Base-by-base conservation (phyloP, 306 rosid species). In the Pterocarpus santalinus region DNA sequence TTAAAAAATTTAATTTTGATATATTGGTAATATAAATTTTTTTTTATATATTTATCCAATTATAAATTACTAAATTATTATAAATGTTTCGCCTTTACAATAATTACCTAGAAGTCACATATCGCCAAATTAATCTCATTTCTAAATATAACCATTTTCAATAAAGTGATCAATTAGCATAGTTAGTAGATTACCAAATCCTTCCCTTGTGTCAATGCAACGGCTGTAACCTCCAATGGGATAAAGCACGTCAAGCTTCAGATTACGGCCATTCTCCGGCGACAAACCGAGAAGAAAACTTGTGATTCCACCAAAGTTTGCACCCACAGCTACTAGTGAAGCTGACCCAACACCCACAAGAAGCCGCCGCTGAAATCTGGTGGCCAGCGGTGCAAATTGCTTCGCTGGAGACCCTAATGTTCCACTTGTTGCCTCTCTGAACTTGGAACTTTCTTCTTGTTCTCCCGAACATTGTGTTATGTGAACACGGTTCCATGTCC, bases 321-420 rank as follows among this genome's bases (percentile, higher is more conserved):
- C 98, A 30, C 96, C 99, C 57, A 95, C 49, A 15, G 94, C 94
- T 47, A 95, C 97, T 49, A 90, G 73, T 38, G 97, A 91, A 75
- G 98, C 96, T 65, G 97, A 90, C 4, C 93, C 93, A 13, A 89
- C 44, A 0, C 99, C 99, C 38, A 89, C 76, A 0, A 84, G 76
- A 35, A 93, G 87, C 65, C 97, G 88, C 71, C 98, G 82, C 74
- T 83, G 80, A 46, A 95, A 93, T 7, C 86, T 88, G 2, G 80
- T 52, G 32, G 86, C 97, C 22, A 90, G 78, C 0, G 89, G 90
- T 7, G 83, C 86, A 73, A 90, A 92, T 60, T 88, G 87, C 63
- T 84, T 94, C 2, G 91, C 88, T 6, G 91, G 90, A 56, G 90
- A 69, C 51, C 82, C 57, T n/a, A 63, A 80, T 2, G 22, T 34